Base-by-base conservation (phyloP, 805 yeast species). In the Wickerhamomyces silvicola region DNA sequence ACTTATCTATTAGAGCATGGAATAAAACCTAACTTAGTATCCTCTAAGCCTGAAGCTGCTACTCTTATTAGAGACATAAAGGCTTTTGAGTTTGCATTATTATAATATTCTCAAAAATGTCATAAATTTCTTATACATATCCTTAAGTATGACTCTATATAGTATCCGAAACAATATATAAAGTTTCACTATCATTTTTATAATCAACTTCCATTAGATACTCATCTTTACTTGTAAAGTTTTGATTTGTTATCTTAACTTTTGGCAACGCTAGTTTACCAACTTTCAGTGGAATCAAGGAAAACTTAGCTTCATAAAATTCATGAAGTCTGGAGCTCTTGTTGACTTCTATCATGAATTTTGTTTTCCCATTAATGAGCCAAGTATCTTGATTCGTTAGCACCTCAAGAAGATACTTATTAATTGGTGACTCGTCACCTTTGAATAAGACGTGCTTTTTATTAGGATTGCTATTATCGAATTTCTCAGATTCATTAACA, bases 331-430 rank as follows among this genome's bases (percentile, higher is more conserved):
- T 24, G 29, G 32, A n/a, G n/a, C n/a, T n/a, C 31, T 43, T 38
- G 8, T 55, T 61, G 5, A 68, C 55, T 3, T 60, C 50, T 39
- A 86, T 71, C 9, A 62, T 51, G 27, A 75, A 73, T 35, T 64
- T 66, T 37, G 75, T 75, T 39, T 71, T 65, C 0, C 97, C 97
- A 6, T 85, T 75, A 5, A 87, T 60, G 3, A 86, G 51, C 97
- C 97, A 90, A 32, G 67, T 70, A 16, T 86, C 95, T 18, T 64
- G 64, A 18, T 66, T 71, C 18, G 70, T 66, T 12, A 58, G 54
- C 1, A 82, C 47, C 12, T 69, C 71, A 23, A 75, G 59, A 31
- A 64, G 63, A 45, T 70, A 74, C 19, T 43, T 46, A 19, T 57
- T 43, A 6, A 13, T 15, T 10, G 12, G 4, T 5, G 43, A 31